phyloP scores from a whole-genome alignment of 2,329 filamentous ascomycete species.

The Hypoxylon sp. region DNA sequence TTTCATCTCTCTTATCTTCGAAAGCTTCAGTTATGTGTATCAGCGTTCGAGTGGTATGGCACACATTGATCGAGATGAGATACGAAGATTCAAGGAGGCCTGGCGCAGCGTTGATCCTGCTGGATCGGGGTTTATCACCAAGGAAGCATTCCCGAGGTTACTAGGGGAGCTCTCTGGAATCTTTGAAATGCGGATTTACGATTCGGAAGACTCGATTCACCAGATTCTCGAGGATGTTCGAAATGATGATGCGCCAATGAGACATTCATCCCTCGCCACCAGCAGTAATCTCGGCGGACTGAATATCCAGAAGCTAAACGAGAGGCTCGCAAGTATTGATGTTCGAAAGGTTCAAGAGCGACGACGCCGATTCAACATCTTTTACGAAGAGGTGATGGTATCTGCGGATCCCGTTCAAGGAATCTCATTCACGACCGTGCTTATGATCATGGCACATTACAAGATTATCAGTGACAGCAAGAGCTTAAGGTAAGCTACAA shows the following conservation, averaged over 20 bases:
- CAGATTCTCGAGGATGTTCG: conserved; percentile 87
- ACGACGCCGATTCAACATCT: conserved; percentile 86
- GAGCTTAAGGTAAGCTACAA: conserved; percentile 76
- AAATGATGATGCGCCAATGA: conserved; percentile 61
- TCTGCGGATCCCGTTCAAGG: conserved; percentile 90
- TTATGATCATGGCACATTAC: conserved; percentile 98
- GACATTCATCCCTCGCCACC: conserved; percentile 67
- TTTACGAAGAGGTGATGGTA: conserved; percentile 96
- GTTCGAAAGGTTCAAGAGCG: conserved; percentile 78
- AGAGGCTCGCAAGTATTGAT: conserved; percentile 78
- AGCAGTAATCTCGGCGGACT: conserved; percentile 68
- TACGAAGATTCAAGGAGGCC: conserved; percentile 96
- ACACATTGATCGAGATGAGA: conserved; percentile 90
- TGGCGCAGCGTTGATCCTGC: conserved; percentile 96
- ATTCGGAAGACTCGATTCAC: conserved; percentile 87
- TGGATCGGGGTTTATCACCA: conserved; percentile 90
- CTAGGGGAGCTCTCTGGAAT: conserved; percentile 93
- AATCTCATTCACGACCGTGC: conserved; percentile 89
- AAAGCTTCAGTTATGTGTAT: conserved; percentile 99
- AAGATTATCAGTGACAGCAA: conserved; percentile 99
- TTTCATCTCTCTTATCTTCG: conserved; percentile 98
- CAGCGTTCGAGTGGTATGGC: conserved; percentile 94
- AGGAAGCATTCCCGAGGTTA: conserved; percentile 87
- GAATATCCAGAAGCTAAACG: conserved; percentile 80
- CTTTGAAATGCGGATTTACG: conserved; percentile 97